Evolutionary conservation across 371 early-diverging fungal species (phyloP).

Genomic region (Blakeslea trispora): DNA sequence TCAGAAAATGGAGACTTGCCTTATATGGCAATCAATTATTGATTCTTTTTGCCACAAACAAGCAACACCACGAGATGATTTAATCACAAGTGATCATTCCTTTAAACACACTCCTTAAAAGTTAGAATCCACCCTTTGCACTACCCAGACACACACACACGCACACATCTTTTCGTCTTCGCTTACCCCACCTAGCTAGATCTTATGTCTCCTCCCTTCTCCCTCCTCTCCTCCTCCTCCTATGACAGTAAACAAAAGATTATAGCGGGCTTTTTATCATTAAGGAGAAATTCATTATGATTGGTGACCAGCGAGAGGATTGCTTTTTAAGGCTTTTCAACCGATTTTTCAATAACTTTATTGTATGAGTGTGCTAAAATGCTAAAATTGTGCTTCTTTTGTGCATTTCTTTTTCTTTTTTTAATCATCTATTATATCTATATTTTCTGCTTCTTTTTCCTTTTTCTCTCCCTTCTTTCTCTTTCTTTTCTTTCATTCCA

Average conservation of each 20-base stretch:
- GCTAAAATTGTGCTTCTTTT: neutral
- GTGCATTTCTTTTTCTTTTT: neutral
- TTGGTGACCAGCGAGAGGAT: neutral
- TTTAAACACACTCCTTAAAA: neutral
- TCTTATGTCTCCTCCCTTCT: too few species aligned
- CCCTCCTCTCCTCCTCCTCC: too few species aligned
- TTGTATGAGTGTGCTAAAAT: neutral
- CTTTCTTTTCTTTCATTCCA: neutral
- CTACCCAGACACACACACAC: too few species aligned
- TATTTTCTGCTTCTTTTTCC: conserved; percentile 3
- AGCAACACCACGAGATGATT: neutral
- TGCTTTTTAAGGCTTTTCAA: neutral
- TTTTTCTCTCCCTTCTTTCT: conserved; percentile 1
- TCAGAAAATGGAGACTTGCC: neutral
- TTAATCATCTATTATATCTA: conserved; percentile 1
- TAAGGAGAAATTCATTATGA: neutral
- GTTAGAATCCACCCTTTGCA: too few species aligned
- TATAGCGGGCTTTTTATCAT: neutral
- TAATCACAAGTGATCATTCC: neutral
- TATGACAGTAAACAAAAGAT: too few species aligned
- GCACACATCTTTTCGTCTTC: too few species aligned
- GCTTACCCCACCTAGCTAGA: too few species aligned
- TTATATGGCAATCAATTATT: neutral
- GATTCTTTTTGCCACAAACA: neutral
- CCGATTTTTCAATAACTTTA: neutral